These are phyloP conservation scores for Fusarium solani-melongenae DNA, from an alignment of 2,329 filamentous ascomycete genomes.

Conservation along the genomic window DNA sequence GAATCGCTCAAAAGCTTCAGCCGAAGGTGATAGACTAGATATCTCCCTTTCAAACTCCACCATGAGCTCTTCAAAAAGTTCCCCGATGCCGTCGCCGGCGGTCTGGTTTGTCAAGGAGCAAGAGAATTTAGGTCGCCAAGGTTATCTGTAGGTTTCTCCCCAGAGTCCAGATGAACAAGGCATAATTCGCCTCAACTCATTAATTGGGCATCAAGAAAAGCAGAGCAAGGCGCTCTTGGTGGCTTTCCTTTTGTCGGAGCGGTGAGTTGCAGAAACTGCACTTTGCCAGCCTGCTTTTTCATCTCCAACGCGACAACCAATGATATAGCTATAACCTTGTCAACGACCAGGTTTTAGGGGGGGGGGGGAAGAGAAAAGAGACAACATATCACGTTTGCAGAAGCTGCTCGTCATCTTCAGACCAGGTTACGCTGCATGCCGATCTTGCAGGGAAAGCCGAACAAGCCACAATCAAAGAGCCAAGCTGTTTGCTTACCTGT, in stretches of 20 bases:
- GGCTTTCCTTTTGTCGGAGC: neutral
- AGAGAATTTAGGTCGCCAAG: neutral
- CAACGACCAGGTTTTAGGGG: neutral
- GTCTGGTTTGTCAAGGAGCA: no score
- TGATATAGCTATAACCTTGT: neutral
- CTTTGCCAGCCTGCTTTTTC: neutral
- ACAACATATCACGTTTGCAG: neutral
- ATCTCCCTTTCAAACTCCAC: no score
- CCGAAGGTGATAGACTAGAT: no score
- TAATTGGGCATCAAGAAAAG: neutral
- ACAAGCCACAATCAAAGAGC: neutral
- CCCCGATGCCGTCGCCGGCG: no score
- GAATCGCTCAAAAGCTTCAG: no score
- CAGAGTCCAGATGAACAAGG: no score
- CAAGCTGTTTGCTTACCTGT: neutral
- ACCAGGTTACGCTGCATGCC: neutral
- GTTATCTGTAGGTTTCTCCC: neutral
- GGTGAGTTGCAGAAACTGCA: neutral
- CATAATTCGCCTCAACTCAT: neutral
- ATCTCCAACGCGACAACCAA: neutral
- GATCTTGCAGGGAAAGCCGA: neutral
- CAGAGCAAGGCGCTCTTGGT: no score
- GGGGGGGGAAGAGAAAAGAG: neutral
- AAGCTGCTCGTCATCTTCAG: neutral
- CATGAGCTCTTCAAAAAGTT: no score